Conservation (phyloP, 2,329 filamentous ascomycete genomes). For the Colletotrichum kahawae region DNA sequence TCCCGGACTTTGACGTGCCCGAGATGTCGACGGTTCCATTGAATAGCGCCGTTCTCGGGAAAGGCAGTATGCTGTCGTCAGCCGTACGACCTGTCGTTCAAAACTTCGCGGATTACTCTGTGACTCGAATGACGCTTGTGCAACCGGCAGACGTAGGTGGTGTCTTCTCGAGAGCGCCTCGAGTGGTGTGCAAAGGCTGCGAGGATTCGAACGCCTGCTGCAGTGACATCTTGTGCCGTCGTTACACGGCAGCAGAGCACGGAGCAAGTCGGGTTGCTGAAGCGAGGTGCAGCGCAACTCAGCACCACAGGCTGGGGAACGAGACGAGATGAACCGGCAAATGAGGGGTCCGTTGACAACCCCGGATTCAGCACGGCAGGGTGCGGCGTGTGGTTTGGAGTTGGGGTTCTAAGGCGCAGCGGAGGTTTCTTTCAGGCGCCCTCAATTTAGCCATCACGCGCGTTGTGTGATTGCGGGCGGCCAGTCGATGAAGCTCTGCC, state of each 20-base stretch:
- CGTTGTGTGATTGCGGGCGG: neutral
- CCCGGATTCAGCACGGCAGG: neutral
- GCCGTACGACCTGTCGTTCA: neutral
- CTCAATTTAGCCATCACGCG: neutral
- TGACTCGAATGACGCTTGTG: neutral
- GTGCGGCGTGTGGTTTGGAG: neutral
- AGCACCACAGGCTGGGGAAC: neutral
- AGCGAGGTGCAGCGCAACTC: conserved; percentile 6
- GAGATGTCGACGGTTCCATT: neutral
- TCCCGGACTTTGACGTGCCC: neutral
- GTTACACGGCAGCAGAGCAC: conserved; percentile 17
- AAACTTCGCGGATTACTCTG: neutral
- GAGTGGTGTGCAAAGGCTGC: neutral
- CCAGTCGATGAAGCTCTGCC: neutral
- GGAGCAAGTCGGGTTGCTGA: conserved; percentile 10
- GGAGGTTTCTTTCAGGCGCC: neutral
- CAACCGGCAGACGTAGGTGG: neutral
- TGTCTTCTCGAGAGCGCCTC: neutral
- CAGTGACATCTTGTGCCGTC: conserved; percentile 18
- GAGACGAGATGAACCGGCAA: conserved; percentile 12
- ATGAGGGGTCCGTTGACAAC: neutral
- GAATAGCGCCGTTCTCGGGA: neutral
- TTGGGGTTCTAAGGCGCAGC: neutral
- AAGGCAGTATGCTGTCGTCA: neutral
- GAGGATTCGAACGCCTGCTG: neutral